These are phyloP conservation scores for Melanomma pulvis-pyrius DNA, from an alignment of 495 filamentous ascomycete species.

Conservation along the genomic window DNA sequence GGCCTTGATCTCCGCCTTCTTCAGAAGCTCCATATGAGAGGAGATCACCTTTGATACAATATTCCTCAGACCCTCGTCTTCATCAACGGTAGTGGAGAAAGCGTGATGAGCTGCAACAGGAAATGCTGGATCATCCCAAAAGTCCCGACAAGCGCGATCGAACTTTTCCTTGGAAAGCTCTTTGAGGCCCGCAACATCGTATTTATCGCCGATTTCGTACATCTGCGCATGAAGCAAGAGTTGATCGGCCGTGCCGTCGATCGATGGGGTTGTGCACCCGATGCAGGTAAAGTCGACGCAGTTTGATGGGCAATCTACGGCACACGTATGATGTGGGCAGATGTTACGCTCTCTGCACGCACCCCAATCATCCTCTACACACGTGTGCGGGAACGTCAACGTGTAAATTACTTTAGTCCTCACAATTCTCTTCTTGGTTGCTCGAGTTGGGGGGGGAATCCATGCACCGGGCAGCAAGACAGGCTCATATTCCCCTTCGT, in stretches of 20 bases:
- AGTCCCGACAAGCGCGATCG: background rate
- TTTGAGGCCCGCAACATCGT: slow-evolving; percentile 23
- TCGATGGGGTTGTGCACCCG: background rate
- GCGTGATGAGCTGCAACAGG: slow-evolving; percentile 4
- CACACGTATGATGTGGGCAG: background rate
- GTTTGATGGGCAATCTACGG: background rate
- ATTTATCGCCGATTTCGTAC: slow-evolving; percentile 31
- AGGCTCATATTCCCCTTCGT: slow-evolving; percentile 53
- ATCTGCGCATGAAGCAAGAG: slow-evolving; percentile 15
- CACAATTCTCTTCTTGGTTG: too few species aligned
- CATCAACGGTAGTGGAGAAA: slow-evolving; percentile 12
- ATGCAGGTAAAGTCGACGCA: background rate
- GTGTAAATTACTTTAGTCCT: too few species aligned
- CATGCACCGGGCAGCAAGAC: background rate
- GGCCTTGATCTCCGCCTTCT: slow-evolving; percentile 21
- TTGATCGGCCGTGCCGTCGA: background rate
- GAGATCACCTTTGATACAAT: slow-evolving; percentile 7
- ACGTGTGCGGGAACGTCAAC: too few species aligned
- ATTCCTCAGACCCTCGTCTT: slow-evolving; percentile 22
- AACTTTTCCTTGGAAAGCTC: slow-evolving; percentile 19
- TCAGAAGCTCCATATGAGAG: slow-evolving; percentile 18
- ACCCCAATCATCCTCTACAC: too few species aligned
- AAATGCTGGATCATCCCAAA: slow-evolving; percentile 21
- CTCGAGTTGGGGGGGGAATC: background rate
- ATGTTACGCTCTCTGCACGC: background rate